Evolutionary conservation across 2,329 filamentous ascomycete species (phyloP).

Genomic region (Amylocarpus encephaloides): DNA sequence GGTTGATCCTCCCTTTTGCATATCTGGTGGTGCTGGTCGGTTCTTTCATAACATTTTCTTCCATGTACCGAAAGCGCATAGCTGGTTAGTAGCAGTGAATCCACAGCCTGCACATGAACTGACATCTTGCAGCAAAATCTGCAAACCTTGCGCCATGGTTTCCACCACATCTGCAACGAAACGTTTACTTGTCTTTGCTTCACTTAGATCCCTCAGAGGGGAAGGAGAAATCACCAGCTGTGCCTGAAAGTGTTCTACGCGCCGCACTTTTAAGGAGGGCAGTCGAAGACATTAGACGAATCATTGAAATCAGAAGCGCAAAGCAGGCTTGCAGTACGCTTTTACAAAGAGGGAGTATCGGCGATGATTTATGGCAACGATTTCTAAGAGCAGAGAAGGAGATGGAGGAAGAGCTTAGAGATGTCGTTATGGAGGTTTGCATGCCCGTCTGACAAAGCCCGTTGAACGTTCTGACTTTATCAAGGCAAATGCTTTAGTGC

Average conservation of each 20-base stretch:
- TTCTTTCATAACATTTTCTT: constrained; percentile 86
- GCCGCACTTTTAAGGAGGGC: constrained; percentile 85
- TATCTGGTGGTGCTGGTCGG: constrained; percentile 85
- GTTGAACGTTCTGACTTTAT: constrained; percentile 18
- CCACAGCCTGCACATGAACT: constrained; percentile 7
- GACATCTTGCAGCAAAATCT: constrained; percentile 53
- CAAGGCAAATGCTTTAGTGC: constrained; percentile 82
- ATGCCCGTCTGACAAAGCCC: not conserved
- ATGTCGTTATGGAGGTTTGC: constrained; percentile 84
- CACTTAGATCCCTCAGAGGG: constrained; percentile 63
- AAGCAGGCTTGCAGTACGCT: constrained; percentile 82
- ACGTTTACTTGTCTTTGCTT: constrained; percentile 88
- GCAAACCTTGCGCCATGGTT: constrained; percentile 94
- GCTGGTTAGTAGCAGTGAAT: constrained; percentile 49
- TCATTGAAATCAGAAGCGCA: constrained; percentile 79
- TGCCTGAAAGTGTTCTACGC: constrained; percentile 81
- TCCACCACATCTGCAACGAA: constrained; percentile 79
- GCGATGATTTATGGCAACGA: constrained; percentile 91
- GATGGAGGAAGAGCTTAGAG: constrained; percentile 90
- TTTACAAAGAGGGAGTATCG: constrained; percentile 84
- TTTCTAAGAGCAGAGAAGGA: constrained; percentile 92
- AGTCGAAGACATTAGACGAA: constrained; percentile 85
- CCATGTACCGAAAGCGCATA: constrained; percentile 88
- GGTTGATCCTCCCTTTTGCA: constrained; percentile 78
- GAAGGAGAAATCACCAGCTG: constrained; percentile 58